Percentiles rank a stretch among this genome's conserved stretches.
These are phyloP conservation scores for Babesia bovis DNA, from an alignment of 169 alveolate genomes.

Conservation along the genomic window DNA sequence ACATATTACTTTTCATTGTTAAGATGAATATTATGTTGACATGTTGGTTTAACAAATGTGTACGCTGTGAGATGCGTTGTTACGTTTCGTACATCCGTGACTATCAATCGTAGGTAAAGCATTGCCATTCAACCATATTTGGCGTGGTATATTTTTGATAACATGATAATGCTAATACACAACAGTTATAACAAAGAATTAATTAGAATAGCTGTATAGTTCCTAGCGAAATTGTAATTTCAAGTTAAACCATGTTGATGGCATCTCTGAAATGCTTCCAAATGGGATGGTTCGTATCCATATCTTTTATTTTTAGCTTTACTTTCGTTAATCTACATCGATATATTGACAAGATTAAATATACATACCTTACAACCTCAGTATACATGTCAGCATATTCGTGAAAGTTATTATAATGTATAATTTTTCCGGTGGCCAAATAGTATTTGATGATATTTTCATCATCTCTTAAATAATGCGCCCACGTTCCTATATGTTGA, in stretches of 20 bases:
- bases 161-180: too few relatives aligned
- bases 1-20: too few relatives aligned
- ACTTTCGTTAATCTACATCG: constrained; percentile 14
- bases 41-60: too few relatives aligned
- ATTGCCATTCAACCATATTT: too few relatives aligned
- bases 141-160: too few relatives aligned
- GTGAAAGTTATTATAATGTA: background rate
- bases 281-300: constrained; percentile 27
- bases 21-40: too few relatives aligned
- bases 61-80: too few relatives aligned
- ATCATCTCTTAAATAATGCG: background rate
- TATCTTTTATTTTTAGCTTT: constrained; percentile 1
- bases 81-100: too few relatives aligned
- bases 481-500: constrained; percentile 8
- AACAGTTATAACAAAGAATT: too few relatives aligned
- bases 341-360: background rate
- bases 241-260: background rate
- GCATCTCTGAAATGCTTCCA: constrained; percentile 13
- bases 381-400: background rate
- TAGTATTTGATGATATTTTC: background rate
- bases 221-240: too few relatives aligned
- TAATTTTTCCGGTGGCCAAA: constrained; percentile 10
- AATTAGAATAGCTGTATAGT: too few relatives aligned
- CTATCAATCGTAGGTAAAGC: too few relatives aligned
- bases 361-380: constrained; percentile 9